Evolutionary conservation across 2,329 filamentous ascomycete species (phyloP).

Genomic region (Ophiognomonia clavigignenti-juglandacearum): DNA sequence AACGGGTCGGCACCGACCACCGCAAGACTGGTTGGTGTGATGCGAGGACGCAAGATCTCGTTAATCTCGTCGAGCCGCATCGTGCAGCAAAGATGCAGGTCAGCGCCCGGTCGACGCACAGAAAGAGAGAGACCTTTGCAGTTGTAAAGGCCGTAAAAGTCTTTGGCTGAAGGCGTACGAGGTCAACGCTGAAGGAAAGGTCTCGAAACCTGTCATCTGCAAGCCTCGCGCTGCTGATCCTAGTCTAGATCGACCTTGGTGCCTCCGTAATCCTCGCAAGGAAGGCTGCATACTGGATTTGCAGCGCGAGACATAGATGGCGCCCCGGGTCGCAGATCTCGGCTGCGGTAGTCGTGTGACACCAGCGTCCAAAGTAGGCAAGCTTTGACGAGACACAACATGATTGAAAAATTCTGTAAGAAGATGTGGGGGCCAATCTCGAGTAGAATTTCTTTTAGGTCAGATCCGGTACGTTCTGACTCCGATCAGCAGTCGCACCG

Average conservation of each 20-base stretch:
- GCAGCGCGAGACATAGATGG: conserved; percentile 13
- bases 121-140: neutral
- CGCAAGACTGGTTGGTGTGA: neutral
- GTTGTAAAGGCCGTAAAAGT: conserved; percentile 24
- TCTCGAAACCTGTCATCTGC: conserved; percentile 21
- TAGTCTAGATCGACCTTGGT: neutral
- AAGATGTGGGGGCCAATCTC: conserved; percentile 5
- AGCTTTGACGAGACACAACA: conserved; percentile 33
- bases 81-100: too few relatives aligned
- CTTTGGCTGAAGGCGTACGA: neutral
- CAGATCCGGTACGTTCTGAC: conserved; percentile 9
- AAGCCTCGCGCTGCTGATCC: conserved; percentile 16
- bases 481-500: conserved; percentile 52
- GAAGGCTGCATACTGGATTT: conserved; percentile 12
- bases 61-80: conserved; percentile 2
- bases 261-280: conserved; percentile 10
- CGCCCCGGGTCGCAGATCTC: conserved; percentile 13
- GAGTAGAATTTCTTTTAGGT: conserved; percentile 4
- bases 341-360: conserved; percentile 16
- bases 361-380: conserved; percentile 33
- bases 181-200: conserved; percentile 4
- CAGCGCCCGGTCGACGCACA: neutral
- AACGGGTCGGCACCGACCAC: neutral
- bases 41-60: neutral
- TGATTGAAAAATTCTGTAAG: too few relatives aligned